These are phyloP conservation scores for Coemansia sp. DNA, from an alignment of 192 early-diverging fungal species.

Conservation along the genomic window DNA sequence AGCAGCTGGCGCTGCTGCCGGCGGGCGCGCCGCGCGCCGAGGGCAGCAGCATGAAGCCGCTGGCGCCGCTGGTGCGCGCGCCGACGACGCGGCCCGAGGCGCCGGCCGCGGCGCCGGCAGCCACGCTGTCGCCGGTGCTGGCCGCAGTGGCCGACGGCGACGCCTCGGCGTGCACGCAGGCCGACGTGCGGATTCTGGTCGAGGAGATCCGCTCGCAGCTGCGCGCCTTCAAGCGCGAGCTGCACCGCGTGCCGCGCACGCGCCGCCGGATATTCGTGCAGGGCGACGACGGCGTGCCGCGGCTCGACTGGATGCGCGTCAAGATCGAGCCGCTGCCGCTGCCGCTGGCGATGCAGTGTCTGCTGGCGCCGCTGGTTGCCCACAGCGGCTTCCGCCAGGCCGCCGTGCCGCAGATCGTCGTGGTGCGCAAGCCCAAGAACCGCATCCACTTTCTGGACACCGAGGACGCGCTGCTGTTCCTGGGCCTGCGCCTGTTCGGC, in stretches of 20 bases:
- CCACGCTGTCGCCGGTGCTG: conserved; percentile 8
- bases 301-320: conserved; percentile 39
- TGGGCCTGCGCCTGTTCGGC: conserved; percentile 50
- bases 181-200: conserved; percentile 23
- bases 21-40: background rate
- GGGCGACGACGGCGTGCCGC: conserved; percentile 42
- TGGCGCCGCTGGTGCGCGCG: conserved; percentile 17
- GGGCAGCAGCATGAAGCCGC: conserved; percentile 8
- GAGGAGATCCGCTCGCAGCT: conserved; percentile 37
- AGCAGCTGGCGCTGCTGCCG: conserved; percentile 17
- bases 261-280: conserved; percentile 41
- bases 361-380: conserved; percentile 25
- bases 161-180: conserved; percentile 17
- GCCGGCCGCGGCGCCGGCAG: background rate
- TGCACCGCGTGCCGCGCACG: conserved; percentile 42
- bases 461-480: conserved; percentile 45
- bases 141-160: conserved; percentile 5
- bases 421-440: conserved; percentile 50
- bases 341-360: conserved; percentile 27
- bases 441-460: conserved; percentile 48
- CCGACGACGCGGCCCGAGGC: background rate
- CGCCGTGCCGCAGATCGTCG: conserved; percentile 43
- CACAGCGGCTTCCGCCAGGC: conserved; percentile 35
- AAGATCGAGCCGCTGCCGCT: conserved; percentile 30
- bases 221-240: conserved; percentile 34